Base-by-base conservation (phyloP, 108 stramenopile species). In the Hondaea fermentalgiana region DNA sequence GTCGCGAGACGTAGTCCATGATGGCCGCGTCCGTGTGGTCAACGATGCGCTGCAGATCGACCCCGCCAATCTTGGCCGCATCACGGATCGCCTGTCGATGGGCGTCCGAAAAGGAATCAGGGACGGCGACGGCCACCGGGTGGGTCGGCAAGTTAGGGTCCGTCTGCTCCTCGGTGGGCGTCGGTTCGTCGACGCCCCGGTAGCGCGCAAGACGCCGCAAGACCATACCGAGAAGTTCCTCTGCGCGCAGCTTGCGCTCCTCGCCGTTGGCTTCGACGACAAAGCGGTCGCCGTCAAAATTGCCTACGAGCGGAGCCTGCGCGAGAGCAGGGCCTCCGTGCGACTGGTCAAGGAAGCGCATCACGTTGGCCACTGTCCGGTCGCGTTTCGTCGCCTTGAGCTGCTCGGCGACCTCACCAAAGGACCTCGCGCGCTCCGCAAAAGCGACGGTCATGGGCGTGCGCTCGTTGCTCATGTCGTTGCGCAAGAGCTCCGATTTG, bases 401-500 rank as follows among this genome's bases (percentile, higher is more conserved):
- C 76, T 83, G 76, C 76, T 53, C 76, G 51, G 76, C 76, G 25
- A 83, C 51, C 51, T 83, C 76, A 12, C 76, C 76, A 53, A 83
- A 83, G n/a, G 76, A 83, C 49, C 76, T 47, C n/a, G 45, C 49
- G 25, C 76, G 49, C 51, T 47, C 76, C 45, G 76, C 76, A 23
- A 83, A 83, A 1, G 76, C 19, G 76, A 83, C 49, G 49, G 51
- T 53, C 76, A 83, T 83, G n/a, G 76, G 76, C 49, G 76, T 83
- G 6, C 51, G 49, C 76, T 83, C 49, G 49, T 83, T 83, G 76
- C 49, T 53, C 76, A 83, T 83, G 12, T 83, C 76, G n/a, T 83
- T 83, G 45, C 76, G 45, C 49, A 47, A 23, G 43, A 83, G 51
- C 51, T 83, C 76, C 8, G 51, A 53, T 35, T 83, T 47, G 25